Conservation (phyloP, 352 stramenopile species). For the Globisporangium takayamanum region DNA sequence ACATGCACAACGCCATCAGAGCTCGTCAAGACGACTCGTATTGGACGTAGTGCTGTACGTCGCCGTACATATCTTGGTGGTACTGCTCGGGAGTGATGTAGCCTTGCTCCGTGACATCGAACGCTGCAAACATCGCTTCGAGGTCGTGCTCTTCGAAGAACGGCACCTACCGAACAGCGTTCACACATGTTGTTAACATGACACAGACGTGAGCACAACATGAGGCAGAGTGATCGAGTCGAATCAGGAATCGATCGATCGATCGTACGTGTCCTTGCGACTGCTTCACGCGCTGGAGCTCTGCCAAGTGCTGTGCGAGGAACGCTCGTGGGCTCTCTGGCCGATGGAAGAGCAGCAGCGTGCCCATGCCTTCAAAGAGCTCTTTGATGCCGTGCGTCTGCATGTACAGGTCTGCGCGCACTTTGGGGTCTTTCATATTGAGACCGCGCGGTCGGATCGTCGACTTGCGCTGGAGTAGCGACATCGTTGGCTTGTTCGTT, state of each 20-base stretch:
- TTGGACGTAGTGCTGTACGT: background rate
- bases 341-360: constrained; percentile 57
- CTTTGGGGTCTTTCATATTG: constrained; percentile 60
- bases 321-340: constrained; percentile 56
- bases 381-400: constrained; percentile 60
- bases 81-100: constrained; percentile 62
- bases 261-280: constrained; percentile 38
- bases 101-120: constrained; percentile 65
- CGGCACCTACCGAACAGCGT: constrained; percentile 22
- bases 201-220: background rate
- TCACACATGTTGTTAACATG: background rate
- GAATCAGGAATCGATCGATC: too few relatives aligned
- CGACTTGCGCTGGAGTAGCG: constrained; percentile 5
- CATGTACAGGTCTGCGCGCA: constrained; percentile 58
- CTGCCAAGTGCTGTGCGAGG: constrained; percentile 43
- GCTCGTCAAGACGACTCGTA: background rate
- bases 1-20: background rate
- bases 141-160: constrained; percentile 75
- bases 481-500: background rate
- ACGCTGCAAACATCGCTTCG: constrained; percentile 67
- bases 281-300: constrained; percentile 54
- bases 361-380: constrained; percentile 57
- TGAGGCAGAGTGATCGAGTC: background rate
- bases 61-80: constrained; percentile 31
- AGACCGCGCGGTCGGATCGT: constrained; percentile 14